Base-by-base conservation (phyloP, 345 rosid species). In the Melastoma malabathricum region DNA sequence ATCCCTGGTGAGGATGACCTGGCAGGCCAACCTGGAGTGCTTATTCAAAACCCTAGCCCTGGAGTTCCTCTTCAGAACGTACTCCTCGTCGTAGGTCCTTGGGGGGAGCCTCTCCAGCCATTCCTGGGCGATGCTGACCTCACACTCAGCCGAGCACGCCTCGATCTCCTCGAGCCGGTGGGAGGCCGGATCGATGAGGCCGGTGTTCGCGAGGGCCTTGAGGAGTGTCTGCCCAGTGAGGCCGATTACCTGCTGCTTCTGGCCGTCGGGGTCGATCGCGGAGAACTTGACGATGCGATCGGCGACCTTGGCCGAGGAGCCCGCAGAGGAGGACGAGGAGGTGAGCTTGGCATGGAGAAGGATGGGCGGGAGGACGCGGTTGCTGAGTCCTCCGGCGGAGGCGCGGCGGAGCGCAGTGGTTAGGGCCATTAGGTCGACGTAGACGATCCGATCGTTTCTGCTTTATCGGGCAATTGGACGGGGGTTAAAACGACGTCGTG, bases 91-190 rank as follows among this genome's bases (percentile, higher is more conserved):
- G 72, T 92, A 81, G 22, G 86, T 64, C 50, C 95, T 79, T 0
- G 88, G 78, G 0, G 98, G 97, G 13, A 92, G 88, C 86, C 53
- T 81, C 27, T 77, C 77, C 4, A 92, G 71, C 97, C 95, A 87
- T 54, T 92, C 98, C 81, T 92, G 76, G 2, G 97, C 98, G 81
- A 92, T 87, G 72, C 53, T 80, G 57, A 92, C 98, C 81, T 92
- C 98, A 75, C 97, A 92, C 61, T 92, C 98, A 13, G 98, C 81
- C 27, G 95, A 87, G 72, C 98, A 92, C 47, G 98, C 98, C 12
- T 92, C 98, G 78, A 92, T 87, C 49, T 92, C 97, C 46, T 87
- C 98, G 23, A 84, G 75, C 10, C 97, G 80, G 70, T 87, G 97
- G 18, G 98, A 92, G 15, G 70, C 83, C 20, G 97, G 97, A 52